Conservation (phyloP, 345 rosid species). For the Cochlearia excelsa region DNA sequence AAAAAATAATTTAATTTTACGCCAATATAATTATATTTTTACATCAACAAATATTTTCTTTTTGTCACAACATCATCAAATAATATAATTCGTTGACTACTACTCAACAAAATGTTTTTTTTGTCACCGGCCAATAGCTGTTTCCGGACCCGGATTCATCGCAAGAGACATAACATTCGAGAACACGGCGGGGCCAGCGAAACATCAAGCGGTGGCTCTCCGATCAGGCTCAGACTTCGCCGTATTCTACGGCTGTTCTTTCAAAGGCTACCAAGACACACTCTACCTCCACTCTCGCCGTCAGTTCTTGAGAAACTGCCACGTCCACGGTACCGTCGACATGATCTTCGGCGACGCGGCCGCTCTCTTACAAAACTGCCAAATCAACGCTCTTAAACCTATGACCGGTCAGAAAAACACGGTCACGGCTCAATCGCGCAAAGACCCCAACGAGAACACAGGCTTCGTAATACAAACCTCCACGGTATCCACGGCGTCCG, state of each 20-base stretch:
- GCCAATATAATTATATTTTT: too few relatives aligned
- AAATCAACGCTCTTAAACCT: slow-evolving; percentile 56
- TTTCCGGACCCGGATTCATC: slow-evolving; percentile 62
- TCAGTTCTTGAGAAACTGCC: slow-evolving; percentile 78
- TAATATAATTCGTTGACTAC: neutral
- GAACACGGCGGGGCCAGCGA: slow-evolving; percentile 85
- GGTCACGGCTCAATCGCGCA: slow-evolving; percentile 70
- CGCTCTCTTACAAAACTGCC: slow-evolving; percentile 57
- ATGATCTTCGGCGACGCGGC: slow-evolving; percentile 78
- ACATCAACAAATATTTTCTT: too few relatives aligned
- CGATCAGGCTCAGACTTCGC: slow-evolving; percentile 79
- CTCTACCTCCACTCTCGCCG: slow-evolving; percentile 70
- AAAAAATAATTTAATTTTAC: too few relatives aligned
- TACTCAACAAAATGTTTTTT: slow-evolving; percentile 7
- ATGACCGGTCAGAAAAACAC: slow-evolving; percentile 54
- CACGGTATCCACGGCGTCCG: slow-evolving; percentile 47
- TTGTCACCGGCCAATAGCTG: slow-evolving; percentile 40
- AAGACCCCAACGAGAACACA: slow-evolving; percentile 69
- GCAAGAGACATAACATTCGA: slow-evolving; percentile 74
- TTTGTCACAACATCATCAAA: too few relatives aligned
- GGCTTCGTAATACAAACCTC: slow-evolving; percentile 76
- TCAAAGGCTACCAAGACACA: slow-evolving; percentile 93
- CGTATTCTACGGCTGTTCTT: slow-evolving; percentile 71
- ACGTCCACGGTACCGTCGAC: slow-evolving; percentile 73
- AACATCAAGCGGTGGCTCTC: slow-evolving; percentile 85